Evolutionary conservation across 1,284 basidiomycete genomes (phyloP).

Genomic region (Apiotrichum veenhuisii): DNA sequence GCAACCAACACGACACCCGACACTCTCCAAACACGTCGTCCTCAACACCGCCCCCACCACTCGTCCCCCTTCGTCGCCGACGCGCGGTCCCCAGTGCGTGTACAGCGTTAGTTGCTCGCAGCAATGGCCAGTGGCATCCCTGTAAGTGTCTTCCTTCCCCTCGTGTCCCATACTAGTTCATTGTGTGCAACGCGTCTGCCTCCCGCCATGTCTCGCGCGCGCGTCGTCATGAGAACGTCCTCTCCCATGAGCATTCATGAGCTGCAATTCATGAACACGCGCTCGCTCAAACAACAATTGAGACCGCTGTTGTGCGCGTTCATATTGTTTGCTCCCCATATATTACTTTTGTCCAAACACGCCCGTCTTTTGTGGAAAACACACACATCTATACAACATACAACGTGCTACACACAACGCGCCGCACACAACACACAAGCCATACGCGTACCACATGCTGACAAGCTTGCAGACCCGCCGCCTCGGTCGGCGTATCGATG

Average conservation of each 20-base stretch:
- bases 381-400: too few relatives aligned
- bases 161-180: not conserved
- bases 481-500: slow-evolving; percentile 33
- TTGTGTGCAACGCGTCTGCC: not conserved
- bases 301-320: too few relatives aligned
- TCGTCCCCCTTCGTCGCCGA: not conserved
- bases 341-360: not conserved
- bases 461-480: slow-evolving; percentile 42
- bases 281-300: not conserved
- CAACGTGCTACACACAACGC: too few relatives aligned
- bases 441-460: not conserved
- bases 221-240: not conserved
- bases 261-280: not conserved
- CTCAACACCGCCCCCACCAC: not conserved
- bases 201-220: not conserved
- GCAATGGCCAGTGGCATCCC: slow-evolving; percentile 33
- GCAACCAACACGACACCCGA: not conserved
- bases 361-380: too few relatives aligned
- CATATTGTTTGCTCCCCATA: not conserved
- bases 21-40: not conserved
- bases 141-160: slow-evolving; percentile 17
- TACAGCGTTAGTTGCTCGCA: not conserved
- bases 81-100: not conserved
- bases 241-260: not conserved
- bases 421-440: not conserved